phyloP scores from a whole-genome alignment of 257 asterid genomes.

The Solanum chmielewskii region DNA sequence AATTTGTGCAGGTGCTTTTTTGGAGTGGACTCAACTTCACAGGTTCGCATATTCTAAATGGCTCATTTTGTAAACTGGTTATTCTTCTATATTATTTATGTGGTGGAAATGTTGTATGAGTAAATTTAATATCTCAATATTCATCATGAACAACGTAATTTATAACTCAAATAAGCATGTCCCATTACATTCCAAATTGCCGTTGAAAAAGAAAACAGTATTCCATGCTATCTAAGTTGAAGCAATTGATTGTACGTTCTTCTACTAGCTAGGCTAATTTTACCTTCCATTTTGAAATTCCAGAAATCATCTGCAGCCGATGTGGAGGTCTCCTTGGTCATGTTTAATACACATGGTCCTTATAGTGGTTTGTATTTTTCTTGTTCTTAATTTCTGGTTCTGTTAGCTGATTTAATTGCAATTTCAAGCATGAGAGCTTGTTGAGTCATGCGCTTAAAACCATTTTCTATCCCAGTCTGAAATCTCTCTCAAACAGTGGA shows the following conservation, averaged over 20 bases:
- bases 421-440: neutral
- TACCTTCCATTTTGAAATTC: constrained; percentile 3
- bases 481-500: neutral
- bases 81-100: neutral
- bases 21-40: constrained; percentile 52
- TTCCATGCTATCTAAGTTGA: neutral
- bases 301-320: constrained; percentile 52
- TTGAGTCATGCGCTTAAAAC: neutral
- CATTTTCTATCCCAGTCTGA: neutral
- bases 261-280: neutral
- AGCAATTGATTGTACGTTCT: neutral
- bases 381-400: neutral
- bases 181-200: neutral
- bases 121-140: neutral
- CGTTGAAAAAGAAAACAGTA: neutral
- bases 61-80: neutral
- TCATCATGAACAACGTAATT: neutral
- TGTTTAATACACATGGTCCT: constrained; percentile 65
- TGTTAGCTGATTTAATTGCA: neutral
- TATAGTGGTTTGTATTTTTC: constrained; percentile 45
- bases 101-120: neutral
- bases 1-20: constrained; percentile 43
- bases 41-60: constrained; percentile 29
- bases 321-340: constrained; percentile 53
- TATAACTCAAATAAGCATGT: neutral